Evolutionary conservation across 2,329 filamentous ascomycete species (phyloP).

Genomic region (Aureobasidium uvarum): DNA sequence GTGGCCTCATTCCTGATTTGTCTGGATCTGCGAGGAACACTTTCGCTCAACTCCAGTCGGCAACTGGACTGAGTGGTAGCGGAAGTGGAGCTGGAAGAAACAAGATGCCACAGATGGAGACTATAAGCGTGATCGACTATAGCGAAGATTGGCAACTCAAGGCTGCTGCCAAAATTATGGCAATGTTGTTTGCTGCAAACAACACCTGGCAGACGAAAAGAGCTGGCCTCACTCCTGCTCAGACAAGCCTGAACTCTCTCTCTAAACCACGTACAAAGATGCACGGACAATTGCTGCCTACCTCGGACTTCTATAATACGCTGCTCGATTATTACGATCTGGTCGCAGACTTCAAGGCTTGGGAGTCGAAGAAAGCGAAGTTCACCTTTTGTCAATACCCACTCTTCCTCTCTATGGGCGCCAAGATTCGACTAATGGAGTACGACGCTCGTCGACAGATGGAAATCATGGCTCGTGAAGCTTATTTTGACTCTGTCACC

Average conservation of each 20-base stretch:
- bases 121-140: constrained; percentile 62
- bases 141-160: constrained; percentile 87
- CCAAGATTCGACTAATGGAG: constrained; percentile 87
- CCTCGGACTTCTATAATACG: constrained; percentile 84
- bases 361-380: constrained; percentile 71
- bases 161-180: constrained; percentile 75
- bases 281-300: constrained; percentile 68
- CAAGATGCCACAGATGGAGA: constrained; percentile 53
- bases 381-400: constrained; percentile 93
- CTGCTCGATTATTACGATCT: constrained; percentile 84
- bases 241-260: constrained; percentile 24
- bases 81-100: constrained; percentile 41
- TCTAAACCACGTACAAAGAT: constrained; percentile 47
- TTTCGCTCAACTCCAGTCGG: constrained; percentile 72
- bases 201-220: constrained; percentile 47
- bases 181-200: constrained; percentile 79
- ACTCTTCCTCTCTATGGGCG: constrained; percentile 86
- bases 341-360: constrained; percentile 79
- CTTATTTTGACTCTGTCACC: constrained; percentile 87
- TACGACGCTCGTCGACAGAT: constrained; percentile 86
- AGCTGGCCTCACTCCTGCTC: constrained; percentile 18
- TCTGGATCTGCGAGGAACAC: constrained; percentile 60
- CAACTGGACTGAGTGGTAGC: constrained; percentile 58
- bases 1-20: constrained; percentile 72
- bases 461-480: constrained; percentile 82